Evolutionary conservation across 2,329 filamentous ascomycete species (phyloP).

Genomic region (Alternaria hordeiaustralica): DNA sequence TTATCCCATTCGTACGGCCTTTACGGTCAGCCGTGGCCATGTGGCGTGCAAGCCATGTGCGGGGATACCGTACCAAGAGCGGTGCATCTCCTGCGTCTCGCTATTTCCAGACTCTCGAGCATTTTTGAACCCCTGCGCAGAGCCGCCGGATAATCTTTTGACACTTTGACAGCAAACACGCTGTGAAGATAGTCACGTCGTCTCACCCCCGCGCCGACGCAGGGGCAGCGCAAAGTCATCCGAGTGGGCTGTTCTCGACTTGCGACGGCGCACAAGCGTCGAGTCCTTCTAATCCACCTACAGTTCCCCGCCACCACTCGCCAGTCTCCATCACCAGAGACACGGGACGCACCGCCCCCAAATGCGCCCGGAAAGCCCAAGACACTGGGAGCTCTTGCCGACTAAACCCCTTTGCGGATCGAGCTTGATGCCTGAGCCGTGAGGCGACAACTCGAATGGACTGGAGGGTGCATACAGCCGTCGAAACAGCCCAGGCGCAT

Average conservation of each 20-base stretch:
- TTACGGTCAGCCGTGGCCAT: constrained; percentile 25
- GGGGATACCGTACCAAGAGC: constrained; percentile 15
- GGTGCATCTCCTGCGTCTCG: neutral
- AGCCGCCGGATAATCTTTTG: constrained; percentile 30
- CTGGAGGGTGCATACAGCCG: constrained; percentile 10
- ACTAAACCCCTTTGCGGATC: constrained; percentile 10
- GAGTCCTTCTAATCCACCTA: constrained; percentile 20
- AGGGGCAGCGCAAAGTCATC: constrained; percentile 25
- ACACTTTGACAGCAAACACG: constrained; percentile 6
- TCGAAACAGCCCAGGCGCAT: constrained; percentile 29
- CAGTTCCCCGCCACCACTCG: constrained; percentile 29
- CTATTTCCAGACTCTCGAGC: constrained; percentile 11
- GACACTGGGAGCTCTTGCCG: constrained; percentile 6
- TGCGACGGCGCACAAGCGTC: constrained; percentile 17
- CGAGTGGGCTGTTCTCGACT: constrained; percentile 18
- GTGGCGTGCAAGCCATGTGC: constrained; percentile 24
- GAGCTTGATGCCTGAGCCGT: constrained; percentile 5
- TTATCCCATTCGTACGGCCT: constrained; percentile 31
- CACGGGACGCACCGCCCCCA: constrained; percentile 41
- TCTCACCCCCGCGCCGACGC: constrained; percentile 26
- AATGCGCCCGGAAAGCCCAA: constrained; percentile 18
- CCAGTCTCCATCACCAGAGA: constrained; percentile 21
- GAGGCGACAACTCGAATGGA: constrained; percentile 9
- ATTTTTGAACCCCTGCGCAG: constrained; percentile 22
- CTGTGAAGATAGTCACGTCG: constrained; percentile 6